Base-by-base conservation (phyloP, 768 basidiomycete species). In the Kwoniella bestiolae region DNA sequence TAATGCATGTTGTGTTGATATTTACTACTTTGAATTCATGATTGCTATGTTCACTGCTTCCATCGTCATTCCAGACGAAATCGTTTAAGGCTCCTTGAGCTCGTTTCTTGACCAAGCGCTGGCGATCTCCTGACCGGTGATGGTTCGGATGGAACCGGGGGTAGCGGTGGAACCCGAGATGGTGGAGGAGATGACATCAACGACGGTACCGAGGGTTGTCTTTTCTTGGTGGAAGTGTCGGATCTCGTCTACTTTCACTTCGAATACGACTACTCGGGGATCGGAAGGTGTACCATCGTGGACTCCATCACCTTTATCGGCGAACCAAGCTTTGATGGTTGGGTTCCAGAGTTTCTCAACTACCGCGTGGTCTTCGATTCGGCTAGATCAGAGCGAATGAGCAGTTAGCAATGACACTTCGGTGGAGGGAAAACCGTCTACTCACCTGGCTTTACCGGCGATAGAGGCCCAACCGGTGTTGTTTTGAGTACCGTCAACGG, bases 271-370 rank as follows among this genome's bases (percentile, higher is more conserved):
- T 3, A 96, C 85, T 26, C 93, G 86, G 0, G 92, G 91, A 69
- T 95, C 94, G 51, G 84, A 82, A 31, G 85, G 85, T 71, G 89
- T 86, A n/a, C 92, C 93, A 72, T 87, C 89, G 79, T 94, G 92
- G 5, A 89, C 82, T 18, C 90, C 91, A 69, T 95, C 92, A 32
- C 88, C 88, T 60, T 94, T 83, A 76, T 95, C 89, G 38, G 91
- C 91, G 72, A 94, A 94, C 85, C 91, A 96, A 0, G 88, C 89
- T 60, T 80, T 79, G 66, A 74, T 72, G 16, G 76, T 53, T 2
- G 78, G 78, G 62, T 67, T 76, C 68, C 71, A 81, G 41, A 77
- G 73, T 60, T 77, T 72, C 45, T 64, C 67, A 32, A 80, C 71
- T 45, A 71, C 8, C 85, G 59, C 63, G 23, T 69, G 51, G 47